Percentiles rank a stretch among this genome's conserved stretches.
Evolutionary conservation across 2,329 filamentous ascomycete genomes (phyloP).

Genomic region (Hysterium pulicare): DNA sequence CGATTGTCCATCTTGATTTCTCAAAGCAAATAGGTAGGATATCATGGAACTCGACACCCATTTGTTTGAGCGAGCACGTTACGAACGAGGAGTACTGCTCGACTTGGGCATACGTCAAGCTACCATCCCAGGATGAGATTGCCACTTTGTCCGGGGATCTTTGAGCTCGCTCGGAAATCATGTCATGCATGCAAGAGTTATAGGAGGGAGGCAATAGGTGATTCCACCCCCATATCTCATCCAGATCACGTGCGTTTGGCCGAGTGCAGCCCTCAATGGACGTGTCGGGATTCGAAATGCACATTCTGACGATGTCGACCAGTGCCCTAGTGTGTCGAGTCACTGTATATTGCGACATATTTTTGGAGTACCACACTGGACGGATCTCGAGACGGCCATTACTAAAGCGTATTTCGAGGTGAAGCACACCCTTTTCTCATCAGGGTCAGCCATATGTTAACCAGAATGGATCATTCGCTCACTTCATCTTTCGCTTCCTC

Average conservation of each 20-base stretch:
- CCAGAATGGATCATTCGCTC: no score
- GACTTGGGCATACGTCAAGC: constrained; percentile 19
- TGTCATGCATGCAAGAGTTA: constrained; percentile 47
- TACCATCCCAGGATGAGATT: constrained; percentile 29
- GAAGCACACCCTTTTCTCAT: no score
- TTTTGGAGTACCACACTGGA: no score
- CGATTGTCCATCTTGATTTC: constrained; percentile 32
- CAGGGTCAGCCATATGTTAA: no score
- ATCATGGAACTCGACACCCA: constrained; percentile 21
- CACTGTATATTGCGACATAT: no score
- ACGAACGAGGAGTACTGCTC: constrained; percentile 18
- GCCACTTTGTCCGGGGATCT: constrained; percentile 34
- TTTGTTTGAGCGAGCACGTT: constrained; percentile 1
- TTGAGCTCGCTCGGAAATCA: constrained; percentile 40
- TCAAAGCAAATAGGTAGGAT: constrained; percentile 37
- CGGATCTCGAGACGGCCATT: no score
- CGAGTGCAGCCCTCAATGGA: constrained; percentile 31
- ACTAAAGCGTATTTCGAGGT: no score
- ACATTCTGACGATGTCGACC: constrained; percentile 20
- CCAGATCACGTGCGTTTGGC: constrained; percentile 38
- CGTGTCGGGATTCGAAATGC: no score
- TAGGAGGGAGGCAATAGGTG: constrained; percentile 42
- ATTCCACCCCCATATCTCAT: constrained; percentile 50
- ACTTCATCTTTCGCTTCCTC: no score
- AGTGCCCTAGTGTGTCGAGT: no score